Conservation (phyloP, 129 eudicot species). For the Tagetes erecta region DNA sequence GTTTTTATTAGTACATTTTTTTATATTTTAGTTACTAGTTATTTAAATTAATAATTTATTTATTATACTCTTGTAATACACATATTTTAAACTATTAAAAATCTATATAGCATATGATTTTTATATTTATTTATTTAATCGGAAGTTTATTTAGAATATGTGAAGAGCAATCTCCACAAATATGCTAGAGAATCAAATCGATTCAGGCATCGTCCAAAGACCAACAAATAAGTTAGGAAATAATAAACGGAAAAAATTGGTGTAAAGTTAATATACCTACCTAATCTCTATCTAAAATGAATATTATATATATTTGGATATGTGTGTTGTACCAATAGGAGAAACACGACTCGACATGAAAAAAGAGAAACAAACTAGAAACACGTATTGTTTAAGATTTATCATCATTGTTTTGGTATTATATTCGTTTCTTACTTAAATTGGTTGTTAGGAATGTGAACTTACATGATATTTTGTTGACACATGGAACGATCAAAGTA, state of each 20-base stretch:
- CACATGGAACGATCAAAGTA: constrained; percentile 5
- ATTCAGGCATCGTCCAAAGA: neutral
- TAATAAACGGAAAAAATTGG: neutral
- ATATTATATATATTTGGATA: neutral
- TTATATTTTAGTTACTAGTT: too few relatives aligned
- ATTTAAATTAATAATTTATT: too few relatives aligned
- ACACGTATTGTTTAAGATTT: too few relatives aligned
- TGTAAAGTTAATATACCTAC: neutral
- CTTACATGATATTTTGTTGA: neutral
- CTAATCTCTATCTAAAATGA: neutral
- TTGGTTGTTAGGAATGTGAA: neutral
- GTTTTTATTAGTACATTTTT: too few relatives aligned
- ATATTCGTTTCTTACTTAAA: neutral
- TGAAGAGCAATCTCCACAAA: neutral
- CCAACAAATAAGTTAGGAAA: neutral
- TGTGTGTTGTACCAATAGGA: constrained; percentile 8
- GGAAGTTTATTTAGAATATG: too few relatives aligned
- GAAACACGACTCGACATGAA: neutral
- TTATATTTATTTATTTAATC: too few relatives aligned
- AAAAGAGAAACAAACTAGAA: too few relatives aligned
- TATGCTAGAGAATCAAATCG: neutral
- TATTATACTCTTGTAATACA: too few relatives aligned
- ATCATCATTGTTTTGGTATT: neutral
- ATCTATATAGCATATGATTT: too few relatives aligned
- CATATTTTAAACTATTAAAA: too few relatives aligned